Percentiles rank a stretch among this genome's conserved stretches.
phyloP scores from a whole-genome alignment of 1,284 basidiomycete species.

The Pseudomicrostroma phylloplanum region DNA sequence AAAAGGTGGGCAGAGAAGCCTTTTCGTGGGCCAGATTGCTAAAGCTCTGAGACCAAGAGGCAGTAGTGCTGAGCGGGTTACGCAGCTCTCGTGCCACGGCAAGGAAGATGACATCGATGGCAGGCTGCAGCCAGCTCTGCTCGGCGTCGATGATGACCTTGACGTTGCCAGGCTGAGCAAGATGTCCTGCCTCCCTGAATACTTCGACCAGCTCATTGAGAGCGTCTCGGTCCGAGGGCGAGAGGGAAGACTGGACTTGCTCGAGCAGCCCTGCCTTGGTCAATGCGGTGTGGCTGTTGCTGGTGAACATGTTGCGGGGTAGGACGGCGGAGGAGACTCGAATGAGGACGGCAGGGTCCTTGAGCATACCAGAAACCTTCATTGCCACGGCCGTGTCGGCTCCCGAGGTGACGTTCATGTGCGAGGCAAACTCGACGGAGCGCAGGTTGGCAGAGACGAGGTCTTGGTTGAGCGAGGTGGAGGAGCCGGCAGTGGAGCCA shows the following conservation, averaged over 20 bases:
- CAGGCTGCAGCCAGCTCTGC: slow-evolving; percentile 37
- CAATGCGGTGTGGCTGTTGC: slow-evolving; percentile 12
- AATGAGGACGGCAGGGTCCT: slow-evolving; percentile 33
- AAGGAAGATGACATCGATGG: slow-evolving; percentile 44
- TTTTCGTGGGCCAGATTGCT: slow-evolving; percentile 1
- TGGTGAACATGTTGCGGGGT: slow-evolving; percentile 34
- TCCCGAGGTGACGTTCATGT: slow-evolving; percentile 22
- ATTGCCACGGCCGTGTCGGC: slow-evolving; percentile 39
- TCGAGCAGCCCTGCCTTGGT: slow-evolving; percentile 3
- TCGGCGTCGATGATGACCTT: slow-evolving; percentile 41
- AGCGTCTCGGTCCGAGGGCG: slow-evolving; percentile 27
- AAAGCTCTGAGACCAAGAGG: not conserved
- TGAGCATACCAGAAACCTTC: slow-evolving; percentile 40
- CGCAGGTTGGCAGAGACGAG: slow-evolving; percentile 19
- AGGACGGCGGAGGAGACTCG: slow-evolving; percentile 37
- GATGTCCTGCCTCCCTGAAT: not conserved
- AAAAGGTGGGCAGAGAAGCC: slow-evolving; percentile 28
- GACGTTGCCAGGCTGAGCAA: slow-evolving; percentile 32
- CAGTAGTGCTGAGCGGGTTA: not conserved
- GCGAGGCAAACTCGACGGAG: slow-evolving; percentile 18
- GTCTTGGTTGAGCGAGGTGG: not conserved
- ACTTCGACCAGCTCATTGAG: slow-evolving; percentile 24
- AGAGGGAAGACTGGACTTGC: slow-evolving; percentile 14
- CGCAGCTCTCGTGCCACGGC: slow-evolving; percentile 31
- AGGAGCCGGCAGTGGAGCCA: not conserved